These are phyloP conservation scores for Rhododendron ferrugineum DNA, from an alignment of 148 eudicot genomes.

Conservation along the genomic window DNA sequence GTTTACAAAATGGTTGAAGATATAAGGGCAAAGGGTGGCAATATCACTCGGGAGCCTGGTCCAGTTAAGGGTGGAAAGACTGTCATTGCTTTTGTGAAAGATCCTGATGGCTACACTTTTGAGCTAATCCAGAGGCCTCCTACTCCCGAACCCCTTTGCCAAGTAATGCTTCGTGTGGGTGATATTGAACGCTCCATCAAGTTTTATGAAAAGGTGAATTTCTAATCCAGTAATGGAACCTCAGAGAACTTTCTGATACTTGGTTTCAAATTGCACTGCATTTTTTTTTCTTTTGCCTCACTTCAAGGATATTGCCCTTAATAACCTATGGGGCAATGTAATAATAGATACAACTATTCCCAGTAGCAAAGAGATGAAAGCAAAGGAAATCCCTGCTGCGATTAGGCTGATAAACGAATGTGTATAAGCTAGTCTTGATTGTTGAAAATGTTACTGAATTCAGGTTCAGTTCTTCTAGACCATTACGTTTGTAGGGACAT, in stretches of 20 bases:
- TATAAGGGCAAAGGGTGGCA: constrained; percentile 73
- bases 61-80: constrained; percentile 86
- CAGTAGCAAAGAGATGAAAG: neutral
- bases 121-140: constrained; percentile 73
- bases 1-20: constrained; percentile 82
- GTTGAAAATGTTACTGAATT: neutral
- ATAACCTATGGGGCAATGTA: neutral
- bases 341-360: neutral
- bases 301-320: neutral
- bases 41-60: constrained; percentile 78
- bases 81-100: constrained; percentile 87
- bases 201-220: constrained; percentile 83
- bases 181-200: constrained; percentile 90
- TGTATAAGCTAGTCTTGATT: neutral
- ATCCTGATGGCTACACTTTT: constrained; percentile 91
- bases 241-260: neutral
- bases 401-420: neutral
- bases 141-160: constrained; percentile 95
- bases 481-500: neutral
- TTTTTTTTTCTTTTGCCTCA: neutral
- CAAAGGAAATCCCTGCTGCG: neutral
- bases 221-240: neutral
- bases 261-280: neutral
- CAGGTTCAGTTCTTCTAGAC: neutral
- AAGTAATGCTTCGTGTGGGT: constrained; percentile 98